These are phyloP conservation scores for Rhodosporidiobolus sp. DNA, from an alignment of 768 basidiomycete species.

Conservation along the genomic window DNA sequence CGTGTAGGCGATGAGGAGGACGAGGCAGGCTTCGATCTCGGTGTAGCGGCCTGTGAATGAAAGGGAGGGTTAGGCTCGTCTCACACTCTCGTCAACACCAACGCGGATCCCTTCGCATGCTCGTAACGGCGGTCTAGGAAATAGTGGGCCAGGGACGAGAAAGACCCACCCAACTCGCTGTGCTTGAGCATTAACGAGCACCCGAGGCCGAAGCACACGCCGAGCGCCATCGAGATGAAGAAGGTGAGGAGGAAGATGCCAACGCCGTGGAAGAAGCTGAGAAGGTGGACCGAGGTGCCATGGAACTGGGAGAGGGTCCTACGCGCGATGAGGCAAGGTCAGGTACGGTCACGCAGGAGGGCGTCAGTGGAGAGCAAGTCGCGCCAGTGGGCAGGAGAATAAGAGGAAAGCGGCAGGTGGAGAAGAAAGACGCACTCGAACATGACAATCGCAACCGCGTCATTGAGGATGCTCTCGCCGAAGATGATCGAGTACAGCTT, in stretches of 20 bases:
- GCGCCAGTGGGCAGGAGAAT: not conserved
- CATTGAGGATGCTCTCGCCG: conserved; percentile 92
- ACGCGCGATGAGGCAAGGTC: conserved; percentile 2
- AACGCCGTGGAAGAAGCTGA: conserved; percentile 90
- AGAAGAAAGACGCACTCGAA: conserved; percentile 75
- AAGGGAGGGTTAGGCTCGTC: not conserved
- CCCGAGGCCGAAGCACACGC: conserved; percentile 81
- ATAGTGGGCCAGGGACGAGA: too few species aligned
- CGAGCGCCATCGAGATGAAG: conserved; percentile 88
- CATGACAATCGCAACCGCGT: conserved; percentile 99
- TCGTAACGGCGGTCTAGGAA: too few species aligned
- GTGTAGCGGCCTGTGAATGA: conserved; percentile 57
- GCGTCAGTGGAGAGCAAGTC: conserved; percentile 9
- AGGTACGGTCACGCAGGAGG: not conserved
- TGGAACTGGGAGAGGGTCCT: conserved; percentile 92
- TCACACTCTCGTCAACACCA: too few species aligned
- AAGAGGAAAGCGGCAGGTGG: not conserved
- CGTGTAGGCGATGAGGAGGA: conserved; percentile 89
- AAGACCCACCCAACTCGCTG: conserved; percentile 66
- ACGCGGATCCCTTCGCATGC: too few species aligned
- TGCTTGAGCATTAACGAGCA: conserved; percentile 94
- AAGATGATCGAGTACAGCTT: conserved; percentile 97
- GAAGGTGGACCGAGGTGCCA: conserved; percentile 74
- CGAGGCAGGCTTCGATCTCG: conserved; percentile 95
- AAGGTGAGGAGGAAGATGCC: conserved; percentile 97